A percentile compares a stretch with the other conserved stretches of the same genome.
Conservation (phyloP, 257 asterid genomes). For the Echites panduratus region DNA sequence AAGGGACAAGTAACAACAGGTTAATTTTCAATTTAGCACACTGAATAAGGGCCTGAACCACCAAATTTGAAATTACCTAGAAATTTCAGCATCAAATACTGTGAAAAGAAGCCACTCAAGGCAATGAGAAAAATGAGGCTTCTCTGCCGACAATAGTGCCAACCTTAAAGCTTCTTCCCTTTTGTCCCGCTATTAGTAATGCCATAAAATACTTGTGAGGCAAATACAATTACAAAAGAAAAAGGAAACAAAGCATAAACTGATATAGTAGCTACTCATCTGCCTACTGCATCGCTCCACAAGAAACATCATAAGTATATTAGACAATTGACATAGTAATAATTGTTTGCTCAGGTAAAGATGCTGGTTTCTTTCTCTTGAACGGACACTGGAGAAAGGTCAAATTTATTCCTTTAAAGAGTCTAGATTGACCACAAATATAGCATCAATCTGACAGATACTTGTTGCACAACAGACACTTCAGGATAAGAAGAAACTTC, state of each 20-base stretch:
- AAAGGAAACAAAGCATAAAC: background rate
- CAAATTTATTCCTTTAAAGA: background rate
- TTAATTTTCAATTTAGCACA: background rate
- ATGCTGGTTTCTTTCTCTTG: background rate
- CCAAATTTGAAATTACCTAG: constrained; percentile 43
- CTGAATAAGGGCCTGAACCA: background rate
- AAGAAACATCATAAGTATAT: background rate
- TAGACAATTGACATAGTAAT: background rate
- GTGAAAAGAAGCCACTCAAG: constrained; percentile 99
- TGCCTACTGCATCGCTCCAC: background rate
- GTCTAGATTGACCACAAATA: background rate
- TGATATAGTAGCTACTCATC: background rate
- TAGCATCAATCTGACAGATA: background rate
- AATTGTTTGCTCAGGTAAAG: background rate
- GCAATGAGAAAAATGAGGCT: constrained; percentile 98
- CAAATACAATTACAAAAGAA: constrained; percentile 14
- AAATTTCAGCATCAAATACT: constrained; percentile 94
- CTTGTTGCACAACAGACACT: background rate
- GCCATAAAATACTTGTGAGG: constrained; percentile 15
- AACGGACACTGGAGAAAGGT: background rate
- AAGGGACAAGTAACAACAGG: background rate
- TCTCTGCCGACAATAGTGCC: constrained; percentile 90
- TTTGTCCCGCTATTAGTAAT: constrained; percentile 76
- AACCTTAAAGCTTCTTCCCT: constrained; percentile 92
- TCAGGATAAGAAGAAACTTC: background rate